These are phyloP conservation scores for Beta vulgaris DNA, from an alignment of 148 eudicot genomes.

Conservation along the genomic window DNA sequence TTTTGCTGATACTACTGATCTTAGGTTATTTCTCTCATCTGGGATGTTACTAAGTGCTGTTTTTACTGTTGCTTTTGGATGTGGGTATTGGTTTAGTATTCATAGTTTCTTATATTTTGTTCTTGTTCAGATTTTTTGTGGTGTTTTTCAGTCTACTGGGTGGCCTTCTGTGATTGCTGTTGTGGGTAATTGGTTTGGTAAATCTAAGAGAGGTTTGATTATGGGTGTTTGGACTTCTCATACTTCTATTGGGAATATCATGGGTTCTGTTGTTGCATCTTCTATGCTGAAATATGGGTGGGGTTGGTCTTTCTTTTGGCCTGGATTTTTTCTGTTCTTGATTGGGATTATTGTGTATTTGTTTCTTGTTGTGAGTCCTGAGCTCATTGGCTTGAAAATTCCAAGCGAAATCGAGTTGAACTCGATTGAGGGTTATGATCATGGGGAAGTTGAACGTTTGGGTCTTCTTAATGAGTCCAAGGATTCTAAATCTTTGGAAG, in stretches of 20 bases:
- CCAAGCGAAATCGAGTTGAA: conserved; percentile 48
- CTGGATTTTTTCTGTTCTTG: conserved; percentile 58
- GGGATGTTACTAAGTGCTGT: conserved; percentile 87
- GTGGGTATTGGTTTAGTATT: conserved; percentile 62
- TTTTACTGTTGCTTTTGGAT: conserved; percentile 64
- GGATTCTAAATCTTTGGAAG: conserved; percentile 19
- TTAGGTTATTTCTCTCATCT: conserved; percentile 54
- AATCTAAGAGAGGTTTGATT: conserved; percentile 74
- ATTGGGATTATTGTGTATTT: conserved; percentile 49
- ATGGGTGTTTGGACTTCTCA: conserved; percentile 96
- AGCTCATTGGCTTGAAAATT: conserved; percentile 43
- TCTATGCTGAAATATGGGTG: conserved; percentile 74
- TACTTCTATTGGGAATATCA: conserved; percentile 82
- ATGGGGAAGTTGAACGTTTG: conserved; percentile 39
- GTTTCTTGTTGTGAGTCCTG: conserved; percentile 78
- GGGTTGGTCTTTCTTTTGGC: conserved; percentile 95
- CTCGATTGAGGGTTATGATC: conserved; percentile 41
- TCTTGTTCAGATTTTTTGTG: conserved; percentile 63
- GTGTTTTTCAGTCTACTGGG: conserved; percentile 86
- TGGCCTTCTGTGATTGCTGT: conserved; percentile 97
- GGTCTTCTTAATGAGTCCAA: conserved; percentile 38
- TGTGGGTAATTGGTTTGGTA: conserved; percentile 89
- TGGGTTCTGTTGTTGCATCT: conserved; percentile 82
- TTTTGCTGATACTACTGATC: conserved; percentile 69
- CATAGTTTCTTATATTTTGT: conserved; percentile 58